phyloP scores from a whole-genome alignment of 768 basidiomycete genomes.

The Glaciozyma antarctica region DNA sequence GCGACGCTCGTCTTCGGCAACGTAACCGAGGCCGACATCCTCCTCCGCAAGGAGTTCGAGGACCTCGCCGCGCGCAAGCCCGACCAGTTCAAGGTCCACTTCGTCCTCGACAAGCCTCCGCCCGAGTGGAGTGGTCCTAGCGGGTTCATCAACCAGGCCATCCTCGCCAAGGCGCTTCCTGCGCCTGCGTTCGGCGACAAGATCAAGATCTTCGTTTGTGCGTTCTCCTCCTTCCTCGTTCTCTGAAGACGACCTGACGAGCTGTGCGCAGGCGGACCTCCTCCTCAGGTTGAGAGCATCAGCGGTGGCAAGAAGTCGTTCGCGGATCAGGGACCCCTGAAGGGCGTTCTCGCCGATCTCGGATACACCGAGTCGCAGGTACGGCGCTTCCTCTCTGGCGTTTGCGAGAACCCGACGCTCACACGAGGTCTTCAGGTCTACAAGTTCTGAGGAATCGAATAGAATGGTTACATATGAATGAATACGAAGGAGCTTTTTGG shows the following conservation, averaged over 20 bases:
- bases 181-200: slow-evolving; percentile 59
- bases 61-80: slow-evolving; percentile 43
- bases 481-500: neutral
- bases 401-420: neutral
- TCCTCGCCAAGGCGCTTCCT: slow-evolving; percentile 43
- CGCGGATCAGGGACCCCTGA: slow-evolving; percentile 33
- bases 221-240: slow-evolving; percentile 32
- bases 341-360: slow-evolving; percentile 57
- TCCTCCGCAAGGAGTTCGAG: slow-evolving; percentile 70
- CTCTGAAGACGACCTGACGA: neutral
- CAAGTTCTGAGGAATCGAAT: slow-evolving; percentile 8
- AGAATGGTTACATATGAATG: neutral
- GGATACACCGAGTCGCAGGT: slow-evolving; percentile 84
- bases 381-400: neutral
- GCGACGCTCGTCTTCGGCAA: slow-evolving; percentile 90
- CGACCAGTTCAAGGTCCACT: slow-evolving; percentile 63
- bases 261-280: slow-evolving; percentile 50
- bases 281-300: slow-evolving; percentile 75
- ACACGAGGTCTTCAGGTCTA: neutral
- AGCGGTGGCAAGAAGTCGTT: slow-evolving; percentile 67
- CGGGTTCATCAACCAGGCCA: slow-evolving; percentile 63
- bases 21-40: slow-evolving; percentile 78
- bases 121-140: slow-evolving; percentile 57
- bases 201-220: slow-evolving; percentile 79
- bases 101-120: slow-evolving; percentile 69